Percentiles rank a stretch among this genome's conserved stretches.
phyloP scores from a whole-genome alignment of 2,329 filamentous ascomycete species.

The Cladosporium sp. region DNA sequence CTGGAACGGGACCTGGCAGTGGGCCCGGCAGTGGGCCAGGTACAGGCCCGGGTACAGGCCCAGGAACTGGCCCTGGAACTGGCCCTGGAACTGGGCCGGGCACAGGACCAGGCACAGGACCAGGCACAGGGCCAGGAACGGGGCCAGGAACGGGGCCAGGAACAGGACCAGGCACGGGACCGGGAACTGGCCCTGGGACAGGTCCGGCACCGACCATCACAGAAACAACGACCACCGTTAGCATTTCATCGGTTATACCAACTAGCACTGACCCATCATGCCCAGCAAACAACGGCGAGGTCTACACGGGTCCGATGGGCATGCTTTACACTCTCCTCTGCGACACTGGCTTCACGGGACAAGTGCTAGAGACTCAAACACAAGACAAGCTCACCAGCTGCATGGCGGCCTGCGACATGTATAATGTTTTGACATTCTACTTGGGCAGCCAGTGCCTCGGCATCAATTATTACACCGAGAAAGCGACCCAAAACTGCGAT shows the following conservation, averaged over 20 bases:
- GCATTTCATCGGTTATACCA: too few species aligned
- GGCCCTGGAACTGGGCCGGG: neutral
- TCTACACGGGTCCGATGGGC: constrained; percentile 24
- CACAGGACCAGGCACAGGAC: neutral
- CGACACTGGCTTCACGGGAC: constrained; percentile 19
- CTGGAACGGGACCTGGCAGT: neutral
- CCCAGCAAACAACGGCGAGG: constrained; percentile 21
- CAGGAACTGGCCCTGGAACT: constrained; percentile 1
- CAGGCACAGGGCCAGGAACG: neutral
- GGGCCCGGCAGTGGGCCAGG: constrained; percentile 8
- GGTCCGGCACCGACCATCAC: too few species aligned
- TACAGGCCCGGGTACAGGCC: neutral
- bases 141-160: neutral
- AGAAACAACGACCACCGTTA: too few species aligned
- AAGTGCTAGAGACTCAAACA: constrained; percentile 20
- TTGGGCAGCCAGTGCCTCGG: constrained; percentile 22
- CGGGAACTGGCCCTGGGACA: neutral
- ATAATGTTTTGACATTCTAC: constrained; percentile 25
- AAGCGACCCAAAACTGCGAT: constrained; percentile 22
- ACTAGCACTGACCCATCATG: constrained; percentile 21
- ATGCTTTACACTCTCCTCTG: constrained; percentile 26
- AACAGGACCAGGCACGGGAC: neutral
- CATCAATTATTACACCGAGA: constrained; percentile 21
- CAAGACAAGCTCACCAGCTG: constrained; percentile 23
- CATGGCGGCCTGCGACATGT: constrained; percentile 30